A percentile compares a stretch with the other conserved stretches of the same genome.
Conservation (phyloP, 2,329 filamentous ascomycete species). For the Pyricularia pennisetigena region DNA sequence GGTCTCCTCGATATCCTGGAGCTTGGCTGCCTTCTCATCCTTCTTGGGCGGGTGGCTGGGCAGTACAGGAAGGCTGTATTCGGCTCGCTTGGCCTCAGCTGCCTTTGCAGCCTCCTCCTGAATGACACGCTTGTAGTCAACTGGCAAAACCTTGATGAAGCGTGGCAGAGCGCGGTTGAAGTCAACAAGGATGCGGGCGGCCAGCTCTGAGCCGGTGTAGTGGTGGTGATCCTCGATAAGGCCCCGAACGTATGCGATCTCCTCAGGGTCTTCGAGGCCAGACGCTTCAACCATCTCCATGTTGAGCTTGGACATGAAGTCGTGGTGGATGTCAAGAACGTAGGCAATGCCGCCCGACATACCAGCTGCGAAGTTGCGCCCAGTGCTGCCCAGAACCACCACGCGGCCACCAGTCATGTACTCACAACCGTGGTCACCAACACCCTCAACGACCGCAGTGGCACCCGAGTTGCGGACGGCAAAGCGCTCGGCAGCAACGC, state of each 20-base stretch:
- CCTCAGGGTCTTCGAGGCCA: constrained; percentile 70
- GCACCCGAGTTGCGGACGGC: constrained; percentile 94
- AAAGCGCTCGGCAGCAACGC: constrained; percentile 92
- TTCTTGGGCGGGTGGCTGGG: constrained; percentile 28
- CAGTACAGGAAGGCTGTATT: constrained; percentile 72
- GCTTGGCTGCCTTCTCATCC: constrained; percentile 59
- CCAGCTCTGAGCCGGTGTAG: constrained; percentile 92
- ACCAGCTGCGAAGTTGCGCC: constrained; percentile 94
- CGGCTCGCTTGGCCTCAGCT: constrained; percentile 72
- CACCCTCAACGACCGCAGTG: constrained; percentile 89
- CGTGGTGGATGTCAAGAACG: constrained; percentile 77
- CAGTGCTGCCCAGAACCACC: constrained; percentile 76
- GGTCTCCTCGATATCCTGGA: constrained; percentile 84
- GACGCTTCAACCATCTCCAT: constrained; percentile 94
- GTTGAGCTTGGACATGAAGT: constrained; percentile 91
- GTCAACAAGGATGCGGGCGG: constrained; percentile 86
- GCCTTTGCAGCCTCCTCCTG: constrained; percentile 78
- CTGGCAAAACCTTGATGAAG: constrained; percentile 88
- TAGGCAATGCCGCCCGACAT: constrained; percentile 99
- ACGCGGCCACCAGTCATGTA: constrained; percentile 98
- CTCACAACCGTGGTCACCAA: constrained; percentile 94
- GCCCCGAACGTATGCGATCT: constrained; percentile 83
- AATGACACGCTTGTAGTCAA: constrained; percentile 92
- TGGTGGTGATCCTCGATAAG: constrained; percentile 96
- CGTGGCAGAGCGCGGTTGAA: constrained; percentile 84